Conservation (phyloP, 768 basidiomycete genomes). For the Leccinum disarticulatum region DNA sequence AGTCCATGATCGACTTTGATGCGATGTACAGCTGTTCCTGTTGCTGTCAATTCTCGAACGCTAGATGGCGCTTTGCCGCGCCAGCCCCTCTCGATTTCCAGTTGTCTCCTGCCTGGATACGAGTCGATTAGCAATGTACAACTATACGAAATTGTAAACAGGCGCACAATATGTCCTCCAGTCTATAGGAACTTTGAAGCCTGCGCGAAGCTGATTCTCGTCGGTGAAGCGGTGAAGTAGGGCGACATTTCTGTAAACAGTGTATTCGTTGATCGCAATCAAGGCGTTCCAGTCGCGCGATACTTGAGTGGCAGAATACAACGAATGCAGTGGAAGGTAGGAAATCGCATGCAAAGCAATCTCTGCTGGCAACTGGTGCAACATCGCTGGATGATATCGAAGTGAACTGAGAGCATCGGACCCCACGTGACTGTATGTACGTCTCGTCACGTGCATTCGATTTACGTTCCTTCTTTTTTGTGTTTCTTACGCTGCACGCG, state of each 20-base stretch:
- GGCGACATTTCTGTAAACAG: constrained; percentile 61
- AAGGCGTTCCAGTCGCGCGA: constrained; percentile 51
- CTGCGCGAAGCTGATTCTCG: constrained; percentile 32
- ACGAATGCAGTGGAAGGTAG: constrained; percentile 47
- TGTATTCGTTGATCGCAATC: constrained; percentile 43
- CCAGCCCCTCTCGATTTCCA: constrained; percentile 54
- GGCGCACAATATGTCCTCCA: constrained; percentile 65
- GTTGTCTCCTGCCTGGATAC: constrained; percentile 45
- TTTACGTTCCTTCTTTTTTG: neutral
- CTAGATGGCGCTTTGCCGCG: constrained; percentile 46
- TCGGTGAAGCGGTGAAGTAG: constrained; percentile 47
- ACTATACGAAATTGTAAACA: neutral
- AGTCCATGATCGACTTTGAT: constrained; percentile 72
- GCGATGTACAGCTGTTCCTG: constrained; percentile 54
- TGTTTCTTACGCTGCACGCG: no score
- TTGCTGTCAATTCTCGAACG: constrained; percentile 33
- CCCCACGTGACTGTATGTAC: neutral
- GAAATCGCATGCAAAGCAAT: constrained; percentile 49
- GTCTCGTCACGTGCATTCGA: neutral
- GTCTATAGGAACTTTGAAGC: constrained; percentile 30
- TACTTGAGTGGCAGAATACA: constrained; percentile 37
- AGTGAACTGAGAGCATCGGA: neutral
- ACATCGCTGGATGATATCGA: constrained; percentile 24
- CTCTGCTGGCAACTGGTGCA: constrained; percentile 56
- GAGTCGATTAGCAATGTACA: constrained; percentile 13